Conservation (phyloP, 2,329 filamentous ascomycete species). For the Magnaporthales sp. region DNA sequence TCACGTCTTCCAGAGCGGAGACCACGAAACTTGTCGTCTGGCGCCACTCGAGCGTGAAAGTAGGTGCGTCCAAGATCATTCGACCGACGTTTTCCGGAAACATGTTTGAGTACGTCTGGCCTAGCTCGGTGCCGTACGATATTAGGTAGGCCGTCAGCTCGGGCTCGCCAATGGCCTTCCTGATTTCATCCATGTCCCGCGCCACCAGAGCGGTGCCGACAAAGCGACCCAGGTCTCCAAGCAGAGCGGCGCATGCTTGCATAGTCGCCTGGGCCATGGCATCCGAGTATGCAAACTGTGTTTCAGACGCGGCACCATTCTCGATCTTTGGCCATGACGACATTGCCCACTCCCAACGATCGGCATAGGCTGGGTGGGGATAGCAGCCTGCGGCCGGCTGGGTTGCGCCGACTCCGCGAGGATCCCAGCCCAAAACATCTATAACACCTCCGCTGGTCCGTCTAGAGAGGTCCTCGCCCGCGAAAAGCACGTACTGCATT, state of each 20-base stretch:
- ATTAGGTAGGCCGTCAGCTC: conserved; percentile 40
- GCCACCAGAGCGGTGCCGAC: conserved; percentile 36
- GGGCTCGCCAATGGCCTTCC: conserved; percentile 33
- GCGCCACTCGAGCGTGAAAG: conserved; percentile 37
- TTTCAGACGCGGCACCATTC: neutral
- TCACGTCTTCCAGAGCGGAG: conserved; percentile 38
- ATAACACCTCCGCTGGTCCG: conserved; percentile 32
- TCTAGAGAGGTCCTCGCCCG: conserved; percentile 25
- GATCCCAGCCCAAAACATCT: conserved; percentile 45
- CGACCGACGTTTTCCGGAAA: conserved; percentile 39
- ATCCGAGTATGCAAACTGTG: conserved; percentile 33
- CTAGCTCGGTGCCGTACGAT: conserved; percentile 43
- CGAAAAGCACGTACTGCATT: conserved; percentile 29
- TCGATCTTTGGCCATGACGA: conserved; percentile 18
- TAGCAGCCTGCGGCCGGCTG: conserved; percentile 37
- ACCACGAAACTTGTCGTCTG: conserved; percentile 36
- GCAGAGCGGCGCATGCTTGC: conserved; percentile 29
- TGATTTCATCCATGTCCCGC: conserved; percentile 39
- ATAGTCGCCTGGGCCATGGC: conserved; percentile 37
- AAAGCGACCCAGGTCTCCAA: conserved; percentile 37
- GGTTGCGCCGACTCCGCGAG: conserved; percentile 41
- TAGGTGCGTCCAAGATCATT: conserved; percentile 39
- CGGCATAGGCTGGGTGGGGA: conserved; percentile 33
- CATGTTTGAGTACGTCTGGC: conserved; percentile 41
- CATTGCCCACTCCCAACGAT: conserved; percentile 32